Evolutionary conservation across 139 green algal genomes (phyloP).

Genomic region (Coelastrella sp.): DNA sequence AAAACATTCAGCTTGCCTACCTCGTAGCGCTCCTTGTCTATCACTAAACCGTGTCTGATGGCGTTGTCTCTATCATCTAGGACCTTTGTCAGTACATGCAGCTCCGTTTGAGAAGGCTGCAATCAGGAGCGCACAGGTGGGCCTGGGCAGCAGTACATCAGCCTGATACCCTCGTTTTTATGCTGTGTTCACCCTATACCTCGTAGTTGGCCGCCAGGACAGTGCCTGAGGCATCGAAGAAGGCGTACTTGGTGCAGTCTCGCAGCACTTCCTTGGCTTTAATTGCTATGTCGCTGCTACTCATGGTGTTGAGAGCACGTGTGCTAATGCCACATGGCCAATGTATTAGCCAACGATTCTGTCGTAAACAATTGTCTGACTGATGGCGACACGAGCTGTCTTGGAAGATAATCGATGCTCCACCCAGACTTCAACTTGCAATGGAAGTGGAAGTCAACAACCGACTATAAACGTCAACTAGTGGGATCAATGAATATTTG

Average conservation of each 20-base stretch:
- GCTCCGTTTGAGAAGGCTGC: conserved; percentile 49
- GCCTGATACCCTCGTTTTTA: neutral
- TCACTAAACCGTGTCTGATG: conserved; percentile 53
- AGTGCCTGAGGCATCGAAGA: neutral
- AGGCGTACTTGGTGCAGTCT: conserved; percentile 14
- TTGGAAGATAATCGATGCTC: no score
- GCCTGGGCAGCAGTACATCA: neutral
- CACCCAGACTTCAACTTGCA: no score
- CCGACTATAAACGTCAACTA: no score
- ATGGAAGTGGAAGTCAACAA: no score
- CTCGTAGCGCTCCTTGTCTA: conserved; percentile 60
- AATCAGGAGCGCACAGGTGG: neutral
- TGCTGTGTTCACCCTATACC: neutral
- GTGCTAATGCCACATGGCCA: no score
- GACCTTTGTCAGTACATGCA: conserved; percentile 47
- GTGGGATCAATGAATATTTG: no score
- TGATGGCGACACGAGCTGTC: no score
- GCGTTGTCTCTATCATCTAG: conserved; percentile 59
- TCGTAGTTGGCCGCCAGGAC: conserved; percentile 40
- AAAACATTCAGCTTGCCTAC: conserved; percentile 12
- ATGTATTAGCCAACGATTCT: no score
- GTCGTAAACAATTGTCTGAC: no score
- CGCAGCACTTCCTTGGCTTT: neutral
- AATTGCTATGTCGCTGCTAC: neutral
- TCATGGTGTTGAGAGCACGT: neutral